A percentile compares a stretch with the other conserved stretches of the same genome.
Evolutionary conservation across 2,329 filamentous ascomycete species (phyloP).

Genomic region (Akanthomyces uredinophilus): DNA sequence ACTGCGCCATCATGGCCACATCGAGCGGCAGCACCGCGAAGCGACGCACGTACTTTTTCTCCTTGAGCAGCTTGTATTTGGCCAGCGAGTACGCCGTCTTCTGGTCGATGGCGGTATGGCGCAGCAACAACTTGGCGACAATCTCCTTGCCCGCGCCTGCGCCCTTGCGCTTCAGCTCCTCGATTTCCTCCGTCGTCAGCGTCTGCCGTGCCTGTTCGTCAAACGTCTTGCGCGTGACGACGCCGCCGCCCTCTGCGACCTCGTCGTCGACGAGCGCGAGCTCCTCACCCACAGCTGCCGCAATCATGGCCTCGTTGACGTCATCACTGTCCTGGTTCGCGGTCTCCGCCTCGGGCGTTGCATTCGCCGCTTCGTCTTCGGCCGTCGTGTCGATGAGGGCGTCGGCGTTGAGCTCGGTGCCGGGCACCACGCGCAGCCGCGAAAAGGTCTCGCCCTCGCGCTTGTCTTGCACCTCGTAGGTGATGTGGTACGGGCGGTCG

Average conservation of each 20-base stretch:
- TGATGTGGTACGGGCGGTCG: slow-evolving; percentile 85
- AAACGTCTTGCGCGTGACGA: slow-evolving; percentile 52
- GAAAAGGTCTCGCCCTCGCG: slow-evolving; percentile 59
- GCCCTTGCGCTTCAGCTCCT: slow-evolving; percentile 67
- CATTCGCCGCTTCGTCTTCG: slow-evolving; percentile 31
- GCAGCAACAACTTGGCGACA: slow-evolving; percentile 86
- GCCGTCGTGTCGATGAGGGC: slow-evolving; percentile 49
- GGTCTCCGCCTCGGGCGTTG: slow-evolving; percentile 25
- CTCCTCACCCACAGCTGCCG: slow-evolving; percentile 34
- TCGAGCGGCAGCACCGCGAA: slow-evolving; percentile 85
- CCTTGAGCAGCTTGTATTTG: slow-evolving; percentile 93
- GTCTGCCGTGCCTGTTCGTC: slow-evolving; percentile 66
- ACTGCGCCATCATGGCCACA: slow-evolving; percentile 68
- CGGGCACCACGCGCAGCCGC: slow-evolving; percentile 70
- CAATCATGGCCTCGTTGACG: slow-evolving; percentile 37
- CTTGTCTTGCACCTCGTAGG: slow-evolving; percentile 80
- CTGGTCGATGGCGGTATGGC: slow-evolving; percentile 83
- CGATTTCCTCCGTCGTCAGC: slow-evolving; percentile 69
- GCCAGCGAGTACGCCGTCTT: slow-evolving; percentile 92
- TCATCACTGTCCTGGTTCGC: slow-evolving; percentile 38
- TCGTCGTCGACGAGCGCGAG: slow-evolving; percentile 38
- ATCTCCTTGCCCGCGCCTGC: slow-evolving; percentile 79
- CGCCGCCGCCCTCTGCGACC: slow-evolving; percentile 20
- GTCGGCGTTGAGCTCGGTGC: slow-evolving; percentile 79
- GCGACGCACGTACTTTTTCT: slow-evolving; percentile 84